A percentile compares a stretch with the other conserved stretches of the same genome.
Evolutionary conservation across 805 yeast species (phyloP).

Genomic region (Candida succiphila): DNA sequence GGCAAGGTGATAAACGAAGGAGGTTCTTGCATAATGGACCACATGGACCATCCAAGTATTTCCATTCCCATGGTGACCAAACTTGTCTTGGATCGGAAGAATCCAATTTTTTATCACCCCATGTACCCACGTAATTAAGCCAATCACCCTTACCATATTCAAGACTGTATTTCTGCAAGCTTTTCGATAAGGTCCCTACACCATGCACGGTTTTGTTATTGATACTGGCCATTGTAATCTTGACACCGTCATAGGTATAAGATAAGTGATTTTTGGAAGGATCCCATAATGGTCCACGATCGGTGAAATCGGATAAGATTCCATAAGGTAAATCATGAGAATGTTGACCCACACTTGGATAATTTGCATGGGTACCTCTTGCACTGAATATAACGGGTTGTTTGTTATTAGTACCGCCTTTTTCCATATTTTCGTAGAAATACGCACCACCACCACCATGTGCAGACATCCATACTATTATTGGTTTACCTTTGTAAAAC

Average conservation of each 20-base stretch:
- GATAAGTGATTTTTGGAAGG: conserved; percentile 76
- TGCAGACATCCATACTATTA: conserved; percentile 91
- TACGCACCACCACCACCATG: conserved; percentile 97
- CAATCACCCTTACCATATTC: conserved; percentile 56
- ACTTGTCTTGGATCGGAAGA: conserved; percentile 69
- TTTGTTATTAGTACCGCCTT: conserved; percentile 29
- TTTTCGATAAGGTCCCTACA: too few species aligned
- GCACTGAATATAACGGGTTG: conserved; percentile 84
- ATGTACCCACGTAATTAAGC: conserved; percentile 72
- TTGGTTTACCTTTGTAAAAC: conserved; percentile 71
- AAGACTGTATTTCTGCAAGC: too few species aligned
- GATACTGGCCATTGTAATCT: conserved; percentile 35
- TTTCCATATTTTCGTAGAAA: conserved; percentile 66
- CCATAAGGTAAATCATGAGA: conserved; percentile 92
- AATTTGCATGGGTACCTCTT: conserved; percentile 95
- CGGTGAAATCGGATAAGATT: conserved; percentile 87
- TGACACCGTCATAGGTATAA: conserved; percentile 63
- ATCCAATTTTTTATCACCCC: conserved; percentile 79
- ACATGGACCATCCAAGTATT: conserved; percentile 83
- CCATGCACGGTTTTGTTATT: too few species aligned
- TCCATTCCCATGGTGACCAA: conserved; percentile 85
- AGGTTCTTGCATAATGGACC: conserved; percentile 84
- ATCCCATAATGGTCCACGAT: conserved; percentile 93
- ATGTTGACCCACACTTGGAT: conserved; percentile 92
- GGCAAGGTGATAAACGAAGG: conserved; percentile 63